A percentile compares a stretch with the other conserved stretches of the same genome.
These are phyloP conservation scores for Noccaea caerulescens DNA, from an alignment of 345 rosid genomes.

Conservation along the genomic window DNA sequence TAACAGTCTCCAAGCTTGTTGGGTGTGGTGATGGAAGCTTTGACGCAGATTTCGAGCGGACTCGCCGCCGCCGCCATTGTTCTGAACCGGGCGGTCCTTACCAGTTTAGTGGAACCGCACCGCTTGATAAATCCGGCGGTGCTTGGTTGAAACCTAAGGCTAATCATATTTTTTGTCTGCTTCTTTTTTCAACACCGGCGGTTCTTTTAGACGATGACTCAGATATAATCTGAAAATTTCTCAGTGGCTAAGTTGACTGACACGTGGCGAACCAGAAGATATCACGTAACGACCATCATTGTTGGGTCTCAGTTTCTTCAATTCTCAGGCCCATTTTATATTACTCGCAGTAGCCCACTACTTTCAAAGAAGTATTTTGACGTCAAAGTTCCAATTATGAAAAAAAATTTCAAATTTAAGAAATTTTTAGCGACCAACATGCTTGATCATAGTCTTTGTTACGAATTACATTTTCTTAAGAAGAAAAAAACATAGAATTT, in stretches of 20 bases:
- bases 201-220: neutral
- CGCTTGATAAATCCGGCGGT: constrained; percentile 47
- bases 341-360: neutral
- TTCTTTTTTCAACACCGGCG: neutral
- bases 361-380: neutral
- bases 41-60: constrained; percentile 81
- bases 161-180: constrained; percentile 50
- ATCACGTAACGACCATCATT: neutral
- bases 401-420: neutral
- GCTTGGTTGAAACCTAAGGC: constrained; percentile 52
- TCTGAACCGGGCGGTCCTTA: constrained; percentile 31
- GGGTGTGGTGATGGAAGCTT: constrained; percentile 80
- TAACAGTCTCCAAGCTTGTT: constrained; percentile 87
- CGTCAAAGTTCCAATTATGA: neutral
- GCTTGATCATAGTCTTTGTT: neutral
- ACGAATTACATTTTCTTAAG: neutral
- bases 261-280: constrained; percentile 31
- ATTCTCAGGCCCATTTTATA: neutral
- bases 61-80: constrained; percentile 55
- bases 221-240: constrained; percentile 24
- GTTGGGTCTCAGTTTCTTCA: constrained; percentile 28
- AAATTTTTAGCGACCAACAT: neutral
- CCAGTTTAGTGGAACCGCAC: constrained; percentile 26
- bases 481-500: neutral
- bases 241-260: constrained; percentile 29